Evolutionary conservation across 2,329 filamentous ascomycete species (phyloP).

Genomic region (Apiospora koreana): DNA sequence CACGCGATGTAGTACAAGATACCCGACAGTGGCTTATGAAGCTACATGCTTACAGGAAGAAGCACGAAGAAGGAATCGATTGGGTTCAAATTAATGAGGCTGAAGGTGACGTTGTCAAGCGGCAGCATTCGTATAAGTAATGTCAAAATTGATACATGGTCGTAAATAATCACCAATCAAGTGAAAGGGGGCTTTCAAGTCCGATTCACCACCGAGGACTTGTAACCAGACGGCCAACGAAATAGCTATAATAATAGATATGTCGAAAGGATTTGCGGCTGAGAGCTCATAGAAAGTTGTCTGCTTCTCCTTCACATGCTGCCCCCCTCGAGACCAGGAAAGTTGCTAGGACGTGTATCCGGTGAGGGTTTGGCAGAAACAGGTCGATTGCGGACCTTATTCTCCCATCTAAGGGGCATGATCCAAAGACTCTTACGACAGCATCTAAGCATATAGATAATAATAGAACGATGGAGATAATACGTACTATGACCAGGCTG

Average conservation of each 20-base stretch:
- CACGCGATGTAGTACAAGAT: background rate
- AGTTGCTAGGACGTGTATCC: too few species aligned
- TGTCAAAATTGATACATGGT: background rate
- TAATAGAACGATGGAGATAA: too few species aligned
- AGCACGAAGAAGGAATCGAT: background rate
- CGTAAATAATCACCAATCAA: background rate
- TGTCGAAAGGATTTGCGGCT: background rate
- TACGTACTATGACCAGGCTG: too few species aligned
- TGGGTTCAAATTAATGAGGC: background rate
- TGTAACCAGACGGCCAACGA: too few species aligned
- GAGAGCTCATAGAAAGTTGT: background rate
- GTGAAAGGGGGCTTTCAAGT: background rate
- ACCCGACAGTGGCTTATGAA: background rate
- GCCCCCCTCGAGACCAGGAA: too few species aligned
- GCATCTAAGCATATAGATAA: too few species aligned
- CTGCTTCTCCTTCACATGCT: background rate
- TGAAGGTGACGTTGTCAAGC: background rate
- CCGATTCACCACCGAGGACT: background rate
- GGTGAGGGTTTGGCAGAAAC: too few species aligned
- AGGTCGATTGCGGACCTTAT: too few species aligned
- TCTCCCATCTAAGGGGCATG: too few species aligned
- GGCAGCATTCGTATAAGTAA: background rate
- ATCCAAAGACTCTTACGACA: too few species aligned
- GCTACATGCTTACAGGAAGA: too few species aligned
- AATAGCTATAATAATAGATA: too few species aligned